A percentile compares a stretch with the other conserved stretches of the same genome.
Evolutionary conservation across 179 eudicot species (phyloP).

Genomic region (Gypsophila paniculata): DNA sequence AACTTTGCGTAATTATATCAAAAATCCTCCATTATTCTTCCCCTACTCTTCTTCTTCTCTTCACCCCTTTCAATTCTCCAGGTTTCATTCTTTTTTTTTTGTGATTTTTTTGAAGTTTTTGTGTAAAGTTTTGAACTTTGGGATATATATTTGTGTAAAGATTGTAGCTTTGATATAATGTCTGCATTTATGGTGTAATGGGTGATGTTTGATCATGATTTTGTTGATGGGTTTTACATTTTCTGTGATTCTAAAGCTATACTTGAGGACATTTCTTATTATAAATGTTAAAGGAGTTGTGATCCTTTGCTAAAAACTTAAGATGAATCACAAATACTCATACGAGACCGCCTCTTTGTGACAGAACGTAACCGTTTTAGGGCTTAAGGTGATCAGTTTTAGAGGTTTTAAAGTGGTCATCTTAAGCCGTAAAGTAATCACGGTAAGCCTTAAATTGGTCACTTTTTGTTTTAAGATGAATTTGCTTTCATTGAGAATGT

Average conservation of each 20-base stretch:
- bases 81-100: conserved; percentile 17
- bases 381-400: too few relatives aligned
- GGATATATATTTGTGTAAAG: neutral
- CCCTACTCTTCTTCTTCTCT: conserved; percentile 15
- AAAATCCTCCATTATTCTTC: neutral
- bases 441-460: too few relatives aligned
- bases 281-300: neutral
- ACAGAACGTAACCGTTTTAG: too few relatives aligned
- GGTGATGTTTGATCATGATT: neutral
- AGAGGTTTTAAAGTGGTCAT: too few relatives aligned
- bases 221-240: neutral
- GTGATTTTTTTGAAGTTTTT: neutral
- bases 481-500: neutral
- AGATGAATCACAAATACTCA: too few relatives aligned
- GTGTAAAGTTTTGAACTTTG: neutral
- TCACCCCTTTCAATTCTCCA: conserved; percentile 16
- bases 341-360: too few relatives aligned
- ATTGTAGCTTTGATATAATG: too few relatives aligned
- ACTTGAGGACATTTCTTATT: too few relatives aligned
- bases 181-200: neutral
- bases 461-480: neutral
- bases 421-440: too few relatives aligned
- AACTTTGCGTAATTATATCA: conserved; percentile 17
- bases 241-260: too few relatives aligned
- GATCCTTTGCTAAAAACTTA: neutral